Conservation (phyloP, 2,329 filamentous ascomycete genomes). For the Aspergillus ustus region DNA sequence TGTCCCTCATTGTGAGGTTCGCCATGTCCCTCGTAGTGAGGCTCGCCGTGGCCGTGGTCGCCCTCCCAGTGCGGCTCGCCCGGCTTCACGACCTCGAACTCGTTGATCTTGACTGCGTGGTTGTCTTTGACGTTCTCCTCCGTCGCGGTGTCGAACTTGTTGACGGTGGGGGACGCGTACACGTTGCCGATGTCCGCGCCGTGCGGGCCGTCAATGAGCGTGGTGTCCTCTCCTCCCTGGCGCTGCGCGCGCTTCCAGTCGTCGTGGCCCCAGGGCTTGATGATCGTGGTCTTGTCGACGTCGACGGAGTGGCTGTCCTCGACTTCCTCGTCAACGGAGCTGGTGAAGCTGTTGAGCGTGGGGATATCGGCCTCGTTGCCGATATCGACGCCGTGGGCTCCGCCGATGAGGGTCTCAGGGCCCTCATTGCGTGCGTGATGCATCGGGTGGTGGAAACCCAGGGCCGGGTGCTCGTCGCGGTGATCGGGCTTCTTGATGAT, state of each 20-base stretch:
- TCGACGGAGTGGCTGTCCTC: slow-evolving; percentile 33
- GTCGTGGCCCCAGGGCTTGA: not conserved
- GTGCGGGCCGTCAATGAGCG: not conserved
- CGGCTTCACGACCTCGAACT: not conserved
- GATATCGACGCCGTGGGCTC: slow-evolving; percentile 13
- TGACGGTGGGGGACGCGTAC: not conserved
- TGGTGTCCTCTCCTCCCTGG: not conserved
- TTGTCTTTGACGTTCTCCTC: slow-evolving; percentile 5
- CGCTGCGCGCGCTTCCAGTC: not conserved
- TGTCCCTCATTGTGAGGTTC: not conserved
- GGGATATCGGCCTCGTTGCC: slow-evolving; percentile 16
- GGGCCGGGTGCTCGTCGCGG: not conserved
- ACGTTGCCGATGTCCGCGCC: slow-evolving; percentile 3
- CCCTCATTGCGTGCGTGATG: not conserved
- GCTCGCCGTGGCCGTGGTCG: not conserved
- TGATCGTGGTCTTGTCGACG: not conserved
- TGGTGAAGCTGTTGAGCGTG: slow-evolving; percentile 18
- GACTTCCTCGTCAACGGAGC: slow-evolving; percentile 23
- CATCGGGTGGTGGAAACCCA: not conserved
- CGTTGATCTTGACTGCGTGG: slow-evolving; percentile 10
- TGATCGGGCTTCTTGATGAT: not conserved
- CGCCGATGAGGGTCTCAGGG: not conserved
- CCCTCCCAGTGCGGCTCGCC: not conserved
- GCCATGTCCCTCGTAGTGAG: not conserved
- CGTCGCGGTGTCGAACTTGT: not conserved